Evolutionary conservation across 2,329 filamentous ascomycete genomes (phyloP).

Genomic region (Leptographium galeiforme): DNA sequence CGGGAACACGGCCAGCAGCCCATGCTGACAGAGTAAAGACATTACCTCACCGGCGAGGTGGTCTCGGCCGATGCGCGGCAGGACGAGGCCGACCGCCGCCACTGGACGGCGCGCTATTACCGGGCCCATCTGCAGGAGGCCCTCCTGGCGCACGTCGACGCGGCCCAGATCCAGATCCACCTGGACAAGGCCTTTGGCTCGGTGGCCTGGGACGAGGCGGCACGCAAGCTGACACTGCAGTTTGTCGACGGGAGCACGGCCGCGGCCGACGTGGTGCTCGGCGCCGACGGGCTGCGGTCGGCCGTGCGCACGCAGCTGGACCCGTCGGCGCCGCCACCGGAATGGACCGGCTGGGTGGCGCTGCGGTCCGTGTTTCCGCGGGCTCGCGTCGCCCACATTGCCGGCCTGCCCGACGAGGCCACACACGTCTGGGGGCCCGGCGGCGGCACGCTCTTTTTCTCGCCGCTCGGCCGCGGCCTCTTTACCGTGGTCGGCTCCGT

Average conservation of each 20-base stretch:
- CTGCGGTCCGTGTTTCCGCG: conserved; percentile 30
- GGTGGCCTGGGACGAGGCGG: conserved; percentile 18
- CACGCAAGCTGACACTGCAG: conserved; percentile 20
- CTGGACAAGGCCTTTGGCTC: conserved; percentile 26
- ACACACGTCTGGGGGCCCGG: conserved; percentile 29
- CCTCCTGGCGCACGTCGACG: conserved; percentile 29
- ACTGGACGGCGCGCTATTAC: conserved; percentile 31
- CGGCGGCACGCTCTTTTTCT: conserved; percentile 27
- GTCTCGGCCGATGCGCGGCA: conserved; percentile 28
- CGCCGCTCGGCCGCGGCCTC: conserved; percentile 24
- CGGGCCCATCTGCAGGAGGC: conserved; percentile 35
- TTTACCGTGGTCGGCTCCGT: conserved; percentile 30
- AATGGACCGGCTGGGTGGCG: conserved; percentile 29
- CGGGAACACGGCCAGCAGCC: too few relatives aligned
- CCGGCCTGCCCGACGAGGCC: background rate
- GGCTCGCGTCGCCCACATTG: conserved; percentile 10
- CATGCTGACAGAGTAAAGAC: too few relatives aligned
- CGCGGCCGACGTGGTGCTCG: conserved; percentile 33
- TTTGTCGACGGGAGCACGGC: conserved; percentile 34
- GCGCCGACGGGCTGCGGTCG: conserved; percentile 40
- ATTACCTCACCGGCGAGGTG: conserved; percentile 29
- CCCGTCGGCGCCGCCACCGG: conserved; percentile 20
- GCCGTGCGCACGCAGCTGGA: conserved; percentile 29
- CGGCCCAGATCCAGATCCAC: conserved; percentile 25
- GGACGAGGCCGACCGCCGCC: conserved; percentile 21